Evolutionary conservation across 495 filamentous ascomycete species (phyloP), one percentile per base, ranked within the genome.

Genomic region (Acidomyces sp.): DNA sequence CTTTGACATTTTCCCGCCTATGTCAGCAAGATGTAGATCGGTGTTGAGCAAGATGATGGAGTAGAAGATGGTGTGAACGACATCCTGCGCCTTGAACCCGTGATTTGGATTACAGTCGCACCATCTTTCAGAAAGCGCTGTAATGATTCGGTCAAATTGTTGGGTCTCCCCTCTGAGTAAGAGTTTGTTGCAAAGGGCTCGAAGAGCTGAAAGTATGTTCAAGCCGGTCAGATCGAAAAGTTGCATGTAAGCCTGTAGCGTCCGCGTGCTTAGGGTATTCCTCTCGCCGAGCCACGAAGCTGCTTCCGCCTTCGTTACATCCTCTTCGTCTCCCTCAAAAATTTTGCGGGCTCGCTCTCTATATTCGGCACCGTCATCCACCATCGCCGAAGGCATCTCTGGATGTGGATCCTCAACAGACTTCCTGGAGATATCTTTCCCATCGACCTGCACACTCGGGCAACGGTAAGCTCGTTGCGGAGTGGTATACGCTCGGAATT

Each of bases 1-100:
- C 45, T 78, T 74, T 16, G 86, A 94, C 90, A 99, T 99, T 64
- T 92, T 93, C 55, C 82, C 75, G 37, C 93, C 82, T 35, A 95
- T 90, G 51, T 95, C 87, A 39, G 87, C 86, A 45, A 94, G 62
- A 53, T 99, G 87, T 29, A 99, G 67, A 63, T 99, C 90, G 40
- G 90, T 96, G 54, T 99, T 99, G 38, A 99, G 69, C 21, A 99
- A 68, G 38, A 99, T 75, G 37, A 99, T 69, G 3, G 90, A 96
- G 59, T 95, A 99, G 55, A 83, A 88, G 45, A 99, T 88, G 6
- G 92, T 96, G 54, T 96, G 87, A 10, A 99, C 86, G 35, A 99
- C 80, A 61, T 96, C 88, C 85, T 58, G 26, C 37, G 77, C 74
- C 58, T 90, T 96, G 71, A 96, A 99, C 26, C 88, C 88, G 59